Evolutionary conservation across 2,329 filamentous ascomycete species (phyloP), one percentile per base, ranked within the genome.

Genomic region (Bisporella sp.): DNA sequence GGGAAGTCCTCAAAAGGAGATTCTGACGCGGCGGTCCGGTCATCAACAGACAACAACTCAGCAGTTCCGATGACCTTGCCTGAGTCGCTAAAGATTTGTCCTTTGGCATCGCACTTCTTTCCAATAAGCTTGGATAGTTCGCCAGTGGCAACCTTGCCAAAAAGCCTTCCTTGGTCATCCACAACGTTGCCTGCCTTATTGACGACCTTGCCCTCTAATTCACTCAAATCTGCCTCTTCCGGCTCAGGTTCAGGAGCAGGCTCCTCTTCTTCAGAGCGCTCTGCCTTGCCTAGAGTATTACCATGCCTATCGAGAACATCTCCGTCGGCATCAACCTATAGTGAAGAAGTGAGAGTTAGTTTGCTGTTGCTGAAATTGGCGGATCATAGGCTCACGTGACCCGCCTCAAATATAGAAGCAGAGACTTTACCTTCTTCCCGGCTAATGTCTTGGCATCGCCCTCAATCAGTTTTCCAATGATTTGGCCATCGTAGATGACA

Each of bases 261-360:
- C 42, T 68, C 67, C 45, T 69, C 68, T 5, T 67, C 59, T 46
- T 66, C 61, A 5, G 59, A 61, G 35, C 62, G 52, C 44, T 66
- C 63, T 5, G 62, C 62, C 32, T 63, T 62, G 33, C 62, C 63
- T 2, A 82, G 65, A 2, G 70, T 64, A 53, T 82, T 82, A 30
- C 79, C 79, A 62, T 88, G 89, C 67, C 83, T 84, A 72, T 93
- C 89, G 49, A 87, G 74, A 35, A 95, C 82, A 51, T 93, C 88
- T 39, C 89, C 89, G 55, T 93, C 88, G 55, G 89, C 85, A 52
- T 93, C 89, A 11, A 93, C 87, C 31, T 46, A 28, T 35, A 21
- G 21, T 21, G 21, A 21, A 21, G 21, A 21, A 21, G 21, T 21
- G 3, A 21, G 21, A 21, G 21, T 21, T 21, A 21, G 21, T 21